phyloP scores from a whole-genome alignment of 2,329 filamentous ascomycete genomes.

The Lachnellula arida region DNA sequence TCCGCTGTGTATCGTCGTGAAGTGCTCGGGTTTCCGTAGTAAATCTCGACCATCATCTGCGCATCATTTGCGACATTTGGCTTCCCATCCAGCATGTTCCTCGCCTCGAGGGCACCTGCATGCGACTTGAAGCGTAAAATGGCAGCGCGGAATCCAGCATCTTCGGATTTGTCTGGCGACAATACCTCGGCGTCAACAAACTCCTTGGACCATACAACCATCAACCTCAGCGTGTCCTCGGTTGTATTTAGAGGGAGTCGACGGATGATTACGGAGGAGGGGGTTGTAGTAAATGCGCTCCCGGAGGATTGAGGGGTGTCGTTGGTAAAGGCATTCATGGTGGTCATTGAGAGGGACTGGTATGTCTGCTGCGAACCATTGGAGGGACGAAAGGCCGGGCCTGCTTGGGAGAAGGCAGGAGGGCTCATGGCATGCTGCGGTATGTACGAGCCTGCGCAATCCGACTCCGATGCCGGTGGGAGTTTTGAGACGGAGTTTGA shows the following conservation, averaged over 20 bases:
- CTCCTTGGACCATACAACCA: constrained; percentile 57
- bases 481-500: constrained; percentile 5
- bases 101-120: constrained; percentile 51
- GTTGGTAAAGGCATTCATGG: constrained; percentile 27
- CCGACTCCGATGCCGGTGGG: constrained; percentile 13
- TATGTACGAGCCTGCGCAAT: constrained; percentile 23
- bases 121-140: constrained; percentile 49
- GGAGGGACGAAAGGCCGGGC: constrained; percentile 28
- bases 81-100: constrained; percentile 53
- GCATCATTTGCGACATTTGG: constrained; percentile 46
- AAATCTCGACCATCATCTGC: constrained; percentile 54
- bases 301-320: constrained; percentile 22
- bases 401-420: constrained; percentile 29
- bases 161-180: constrained; percentile 44
- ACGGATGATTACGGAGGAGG: constrained; percentile 46
- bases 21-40: constrained; percentile 34
- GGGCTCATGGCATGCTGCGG: constrained; percentile 34
- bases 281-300: constrained; percentile 25
- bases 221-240: constrained; percentile 49
- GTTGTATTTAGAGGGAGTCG: constrained; percentile 50
- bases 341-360: constrained; percentile 30
- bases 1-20: constrained; percentile 53
- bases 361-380: constrained; percentile 28
- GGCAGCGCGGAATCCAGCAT: constrained; percentile 47
- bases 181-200: constrained; percentile 48